Percentiles rank a stretch among this genome's conserved stretches.
Evolutionary conservation across 2,329 filamentous ascomycete species (phyloP).

Genomic region (Aspergillus sp.): DNA sequence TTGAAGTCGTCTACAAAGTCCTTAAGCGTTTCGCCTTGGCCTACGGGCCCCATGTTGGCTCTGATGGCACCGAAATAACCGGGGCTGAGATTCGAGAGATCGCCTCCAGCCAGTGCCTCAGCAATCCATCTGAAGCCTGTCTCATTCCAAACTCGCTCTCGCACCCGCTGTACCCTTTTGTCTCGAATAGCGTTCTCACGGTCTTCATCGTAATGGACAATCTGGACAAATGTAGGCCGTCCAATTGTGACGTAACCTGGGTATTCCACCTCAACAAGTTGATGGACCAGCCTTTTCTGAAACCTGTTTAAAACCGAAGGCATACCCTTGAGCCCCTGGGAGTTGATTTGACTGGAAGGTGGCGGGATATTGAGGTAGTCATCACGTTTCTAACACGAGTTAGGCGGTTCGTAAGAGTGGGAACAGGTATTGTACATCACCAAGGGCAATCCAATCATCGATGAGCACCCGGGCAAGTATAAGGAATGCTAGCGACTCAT

Average conservation of each 20-base stretch:
- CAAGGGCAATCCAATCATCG: conserved; percentile 44
- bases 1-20: conserved; percentile 35
- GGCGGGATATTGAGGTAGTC: conserved; percentile 49
- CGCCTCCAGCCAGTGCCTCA: conserved; percentile 45
- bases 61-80: conserved; percentile 31
- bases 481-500: conserved; percentile 54
- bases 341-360: conserved; percentile 20
- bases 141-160: conserved; percentile 33
- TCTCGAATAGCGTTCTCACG: conserved; percentile 34
- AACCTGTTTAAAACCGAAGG: conserved; percentile 52
- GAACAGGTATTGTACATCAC: conserved; percentile 17
- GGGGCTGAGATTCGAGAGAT: conserved; percentile 37
- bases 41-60: conserved; percentile 13
- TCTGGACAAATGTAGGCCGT: conserved; percentile 40
- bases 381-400: conserved; percentile 22
- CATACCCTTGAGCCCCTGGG: conserved; percentile 16
- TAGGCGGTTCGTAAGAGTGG: not conserved
- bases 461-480: conserved; percentile 47
- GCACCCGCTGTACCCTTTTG: conserved; percentile 26
- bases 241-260: conserved; percentile 40
- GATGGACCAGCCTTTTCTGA: conserved; percentile 65
- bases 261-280: conserved; percentile 64
- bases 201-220: conserved; percentile 37
- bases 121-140: conserved; percentile 49
- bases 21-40: conserved; percentile 19